Conservation (phyloP, 257 asterid species). For the Petrea volubilis region DNA sequence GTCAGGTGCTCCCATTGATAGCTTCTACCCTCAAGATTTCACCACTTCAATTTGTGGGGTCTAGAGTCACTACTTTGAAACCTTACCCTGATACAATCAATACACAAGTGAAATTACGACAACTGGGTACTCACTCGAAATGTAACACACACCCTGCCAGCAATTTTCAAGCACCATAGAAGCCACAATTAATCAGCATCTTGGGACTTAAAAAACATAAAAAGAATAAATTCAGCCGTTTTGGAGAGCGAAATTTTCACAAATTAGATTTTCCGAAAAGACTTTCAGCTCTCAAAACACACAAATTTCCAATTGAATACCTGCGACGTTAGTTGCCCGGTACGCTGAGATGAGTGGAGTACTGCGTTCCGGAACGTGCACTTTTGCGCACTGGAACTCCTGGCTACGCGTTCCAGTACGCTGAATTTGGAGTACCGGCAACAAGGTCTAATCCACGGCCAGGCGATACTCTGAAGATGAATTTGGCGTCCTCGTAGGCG, state of each 20-base stretch:
- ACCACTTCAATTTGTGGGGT: conserved; percentile 18
- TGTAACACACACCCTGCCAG: not conserved
- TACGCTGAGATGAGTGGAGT: not conserved
- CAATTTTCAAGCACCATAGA: not conserved
- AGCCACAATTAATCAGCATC: too few species aligned
- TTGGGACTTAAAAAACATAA: too few species aligned
- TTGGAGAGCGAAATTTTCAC: too few species aligned
- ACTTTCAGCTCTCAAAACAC: not conserved
- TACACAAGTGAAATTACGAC: not conserved
- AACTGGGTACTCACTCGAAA: not conserved
- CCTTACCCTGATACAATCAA: conserved; percentile 23
- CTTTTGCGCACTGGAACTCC: too few species aligned
- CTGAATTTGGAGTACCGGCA: too few species aligned
- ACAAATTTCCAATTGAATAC: not conserved
- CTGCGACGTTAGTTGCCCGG: not conserved
- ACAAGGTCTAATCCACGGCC: too few species aligned
- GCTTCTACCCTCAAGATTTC: conserved; percentile 18
- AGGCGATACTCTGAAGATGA: too few species aligned
- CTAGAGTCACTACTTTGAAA: not conserved
- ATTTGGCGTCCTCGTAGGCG: too few species aligned
- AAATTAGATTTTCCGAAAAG: not conserved
- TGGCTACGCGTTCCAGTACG: too few species aligned
- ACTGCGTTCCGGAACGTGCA: too few species aligned
- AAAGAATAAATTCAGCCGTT: too few species aligned
- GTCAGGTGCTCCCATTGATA: conserved; percentile 52